Conservation (phyloP, 169 alveolate species). For the Plasmodium ovale region DNA sequence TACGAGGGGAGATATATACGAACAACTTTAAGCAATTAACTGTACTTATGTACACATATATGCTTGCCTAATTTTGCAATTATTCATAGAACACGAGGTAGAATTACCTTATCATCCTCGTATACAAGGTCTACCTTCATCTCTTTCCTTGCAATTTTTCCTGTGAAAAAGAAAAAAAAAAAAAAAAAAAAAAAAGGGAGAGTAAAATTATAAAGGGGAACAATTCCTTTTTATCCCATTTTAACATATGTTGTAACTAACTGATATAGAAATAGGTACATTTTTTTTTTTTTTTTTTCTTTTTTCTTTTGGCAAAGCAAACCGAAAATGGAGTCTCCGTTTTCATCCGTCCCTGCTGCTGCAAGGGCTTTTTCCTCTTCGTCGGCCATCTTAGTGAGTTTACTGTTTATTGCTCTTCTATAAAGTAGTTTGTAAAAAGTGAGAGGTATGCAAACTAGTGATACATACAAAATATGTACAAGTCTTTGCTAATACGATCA, state of each 20-base stretch:
- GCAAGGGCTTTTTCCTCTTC: slow-evolving; percentile 63
- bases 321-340: slow-evolving; percentile 64
- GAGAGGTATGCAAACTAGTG: neutral
- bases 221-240: no score
- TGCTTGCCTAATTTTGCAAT: neutral
- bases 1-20: neutral
- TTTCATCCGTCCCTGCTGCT: slow-evolving; percentile 69
- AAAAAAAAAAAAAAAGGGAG: no score
- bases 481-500: no score
- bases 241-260: no score
- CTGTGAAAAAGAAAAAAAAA: neutral
- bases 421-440: no score
- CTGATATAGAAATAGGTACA: no score
- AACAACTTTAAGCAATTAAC: neutral
- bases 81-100: neutral
- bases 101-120: slow-evolving; percentile 49
- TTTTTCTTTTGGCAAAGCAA: neutral
- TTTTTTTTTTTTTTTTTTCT: neutral
- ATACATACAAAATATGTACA: neutral
- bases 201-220: no score
- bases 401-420: slow-evolving; percentile 24
- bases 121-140: slow-evolving; percentile 42
- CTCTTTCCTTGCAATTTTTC: slow-evolving; percentile 63
- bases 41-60: neutral
- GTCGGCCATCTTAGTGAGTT: slow-evolving; percentile 30